Evolutionary conservation across 495 filamentous ascomycete genomes (phyloP).

Genomic region (Eremomyces bilateralis): DNA sequence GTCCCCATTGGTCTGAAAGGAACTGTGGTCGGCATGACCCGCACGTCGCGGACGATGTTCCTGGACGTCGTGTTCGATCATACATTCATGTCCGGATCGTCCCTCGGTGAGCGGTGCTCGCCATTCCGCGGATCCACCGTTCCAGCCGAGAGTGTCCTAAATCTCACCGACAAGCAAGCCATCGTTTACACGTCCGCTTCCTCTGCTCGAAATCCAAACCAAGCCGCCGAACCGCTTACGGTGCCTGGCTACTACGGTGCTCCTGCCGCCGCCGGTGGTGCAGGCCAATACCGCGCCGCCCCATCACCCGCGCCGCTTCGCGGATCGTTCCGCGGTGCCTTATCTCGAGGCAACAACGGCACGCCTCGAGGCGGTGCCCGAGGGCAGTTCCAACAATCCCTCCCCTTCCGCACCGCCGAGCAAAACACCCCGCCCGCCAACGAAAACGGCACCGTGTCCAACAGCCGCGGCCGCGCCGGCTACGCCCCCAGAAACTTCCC

Average conservation of each 20-base stretch:
- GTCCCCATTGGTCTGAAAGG: conserved; percentile 84
- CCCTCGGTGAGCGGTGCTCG: conserved; percentile 72
- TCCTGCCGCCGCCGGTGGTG: conserved; percentile 28
- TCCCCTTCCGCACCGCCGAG: not conserved
- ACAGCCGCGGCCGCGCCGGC: conserved; percentile 6
- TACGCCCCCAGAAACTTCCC: not conserved
- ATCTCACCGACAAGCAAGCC: conserved; percentile 63
- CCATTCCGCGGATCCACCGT: conserved; percentile 93
- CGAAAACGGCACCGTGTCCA: conserved; percentile 4
- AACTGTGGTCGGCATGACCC: conserved; percentile 79
- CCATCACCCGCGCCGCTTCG: conserved; percentile 42
- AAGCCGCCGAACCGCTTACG: conserved; percentile 35
- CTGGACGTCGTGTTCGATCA: conserved; percentile 86
- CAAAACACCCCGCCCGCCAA: not conserved
- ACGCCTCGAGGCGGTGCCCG: conserved; percentile 11
- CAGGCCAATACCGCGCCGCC: conserved; percentile 48
- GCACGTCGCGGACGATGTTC: conserved; percentile 55
- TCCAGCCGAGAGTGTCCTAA: conserved; percentile 59
- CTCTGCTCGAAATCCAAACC: conserved; percentile 23
- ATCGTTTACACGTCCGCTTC: conserved; percentile 52
- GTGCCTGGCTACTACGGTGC: conserved; percentile 24
- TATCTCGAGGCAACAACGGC: conserved; percentile 23
- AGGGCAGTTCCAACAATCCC: conserved; percentile 5
- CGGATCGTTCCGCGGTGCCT: conserved; percentile 50
- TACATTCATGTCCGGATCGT: conserved; percentile 91